Evolutionary conservation across 2,329 filamentous ascomycete species (phyloP).

Genomic region (Xylaria sp.): DNA sequence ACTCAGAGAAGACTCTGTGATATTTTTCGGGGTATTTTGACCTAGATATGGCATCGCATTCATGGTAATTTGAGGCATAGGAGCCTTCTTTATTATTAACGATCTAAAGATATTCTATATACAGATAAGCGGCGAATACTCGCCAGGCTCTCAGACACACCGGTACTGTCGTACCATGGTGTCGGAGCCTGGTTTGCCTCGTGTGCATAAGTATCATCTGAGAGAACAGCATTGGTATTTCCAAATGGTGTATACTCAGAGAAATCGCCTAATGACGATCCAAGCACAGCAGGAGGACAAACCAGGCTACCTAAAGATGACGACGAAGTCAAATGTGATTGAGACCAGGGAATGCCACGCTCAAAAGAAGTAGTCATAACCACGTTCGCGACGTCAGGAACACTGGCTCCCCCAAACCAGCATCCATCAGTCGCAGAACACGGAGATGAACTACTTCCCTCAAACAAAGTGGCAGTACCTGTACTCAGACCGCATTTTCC

Average conservation of each 20-base stretch:
- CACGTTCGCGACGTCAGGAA: no score
- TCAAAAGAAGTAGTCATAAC: neutral
- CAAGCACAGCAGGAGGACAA: neutral
- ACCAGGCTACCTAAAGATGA: conserved; percentile 5
- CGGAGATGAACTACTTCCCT: no score
- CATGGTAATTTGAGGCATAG: neutral
- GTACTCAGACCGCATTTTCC: no score
- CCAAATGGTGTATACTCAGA: neutral
- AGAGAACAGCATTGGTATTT: neutral
- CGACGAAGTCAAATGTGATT: neutral
- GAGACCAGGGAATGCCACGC: neutral
- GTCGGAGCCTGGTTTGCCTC: conserved; percentile 20
- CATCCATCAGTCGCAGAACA: no score
- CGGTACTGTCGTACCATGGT: conserved; percentile 10
- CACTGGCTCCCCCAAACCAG: no score
- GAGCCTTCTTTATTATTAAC: neutral
- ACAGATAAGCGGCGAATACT: neutral
- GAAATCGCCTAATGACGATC: neutral
- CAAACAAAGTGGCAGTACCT: no score
- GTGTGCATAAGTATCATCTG: conserved; percentile 54
- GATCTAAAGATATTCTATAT: neutral
- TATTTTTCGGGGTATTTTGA: neutral
- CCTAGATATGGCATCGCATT: neutral
- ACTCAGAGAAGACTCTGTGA: no score
- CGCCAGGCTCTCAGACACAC: conserved; percentile 13